Percentiles rank a stretch among this genome's conserved stretches.
Conservation (phyloP, 2,329 filamentous ascomycete genomes). For the Apiospora malaysiana region DNA sequence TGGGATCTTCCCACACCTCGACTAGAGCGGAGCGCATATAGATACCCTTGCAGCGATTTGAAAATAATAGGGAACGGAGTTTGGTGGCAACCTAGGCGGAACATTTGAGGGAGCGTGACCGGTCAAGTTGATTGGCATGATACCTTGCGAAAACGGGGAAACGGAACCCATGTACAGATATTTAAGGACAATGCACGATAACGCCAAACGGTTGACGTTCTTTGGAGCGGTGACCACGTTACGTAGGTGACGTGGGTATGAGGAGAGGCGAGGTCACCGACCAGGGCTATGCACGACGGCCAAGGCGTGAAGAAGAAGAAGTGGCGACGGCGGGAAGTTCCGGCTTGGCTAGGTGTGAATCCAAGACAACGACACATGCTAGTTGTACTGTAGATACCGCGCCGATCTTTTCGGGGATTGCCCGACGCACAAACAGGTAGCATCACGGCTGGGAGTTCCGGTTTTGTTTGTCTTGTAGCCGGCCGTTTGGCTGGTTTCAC, state of each 20-base stretch:
- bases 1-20: slow-evolving; percentile 37
- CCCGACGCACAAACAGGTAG: background rate
- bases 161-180: slow-evolving; percentile 5
- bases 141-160: background rate
- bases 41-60: slow-evolving; percentile 17
- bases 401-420: background rate
- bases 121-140: background rate
- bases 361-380: background rate
- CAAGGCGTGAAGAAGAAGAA: background rate
- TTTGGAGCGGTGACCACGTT: background rate
- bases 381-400: background rate
- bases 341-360: background rate
- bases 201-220: background rate
- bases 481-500: background rate
- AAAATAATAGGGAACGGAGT: slow-evolving; percentile 2
- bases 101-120: background rate
- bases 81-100: slow-evolving; percentile 9
- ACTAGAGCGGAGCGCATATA: slow-evolving; percentile 21
- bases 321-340: background rate
- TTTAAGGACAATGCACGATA: background rate
- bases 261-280: background rate
- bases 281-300: background rate
- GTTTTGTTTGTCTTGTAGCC: background rate
- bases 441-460: background rate
- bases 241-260: background rate